Base-by-base conservation (phyloP, 371 early-diverging fungal genomes). In the Apophysomyces ossiformis region DNA sequence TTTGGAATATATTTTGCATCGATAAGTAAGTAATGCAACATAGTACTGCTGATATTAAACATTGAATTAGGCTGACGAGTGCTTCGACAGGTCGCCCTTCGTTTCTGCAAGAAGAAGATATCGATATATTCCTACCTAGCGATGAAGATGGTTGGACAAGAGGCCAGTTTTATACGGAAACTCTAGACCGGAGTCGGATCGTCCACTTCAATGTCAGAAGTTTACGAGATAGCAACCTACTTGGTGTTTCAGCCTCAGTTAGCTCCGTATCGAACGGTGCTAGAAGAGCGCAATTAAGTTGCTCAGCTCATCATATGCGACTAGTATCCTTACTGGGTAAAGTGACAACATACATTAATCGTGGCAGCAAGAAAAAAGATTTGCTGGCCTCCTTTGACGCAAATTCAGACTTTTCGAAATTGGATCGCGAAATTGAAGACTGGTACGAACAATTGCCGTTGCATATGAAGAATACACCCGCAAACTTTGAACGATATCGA, bases 61-160 rank as follows among this genome's bases (percentile, higher is more conserved):
- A 47, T 13, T 32, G n/a, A 11, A 5, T 35, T 45, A 81, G 82
- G 58, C 63, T 82, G 5, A 18, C 66, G 15, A 79, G 83, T 57
- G 73, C 86, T 1, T 75, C 78, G 5, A 83, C 87, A 5, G 88
- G 86, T n/a, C 73, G 84, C 46, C 87, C 88, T 3, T 57, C 71
- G 8, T 72, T 83, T 62, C 67, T 89, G n/a, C 81, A 85, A 44
- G 81, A 81, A 37, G 75, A 77, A 21, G 89, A 89, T 59, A 82
- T 83, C 38, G 80, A 86, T 38, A 77, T 85, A 11, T 63, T 85
- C 1, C 60, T 87, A 13, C 85, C 89, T 4, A 75, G 79, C n/a
- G 86, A 86, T 58, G 81, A 87, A 43, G 65, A 70, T 35, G 79
- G 73, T 6, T 79, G 84, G 85, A 63, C 75, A 32, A 73, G 66